A percentile compares a stretch with the other conserved stretches of the same genome.
phyloP scores from a whole-genome alignment of 495 filamentous ascomycete species.

The Cladorrhinum samala region DNA sequence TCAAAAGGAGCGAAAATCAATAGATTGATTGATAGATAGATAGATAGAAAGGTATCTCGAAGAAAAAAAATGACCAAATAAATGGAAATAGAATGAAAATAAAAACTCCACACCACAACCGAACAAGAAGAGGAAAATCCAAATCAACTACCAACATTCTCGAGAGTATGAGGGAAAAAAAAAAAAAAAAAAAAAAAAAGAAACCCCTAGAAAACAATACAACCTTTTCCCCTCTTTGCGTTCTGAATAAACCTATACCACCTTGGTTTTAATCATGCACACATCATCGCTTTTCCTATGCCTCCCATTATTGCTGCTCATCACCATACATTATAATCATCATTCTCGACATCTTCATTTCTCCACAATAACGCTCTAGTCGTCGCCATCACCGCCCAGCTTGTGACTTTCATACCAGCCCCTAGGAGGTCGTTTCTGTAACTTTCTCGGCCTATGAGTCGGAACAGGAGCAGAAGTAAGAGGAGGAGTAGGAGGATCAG shows the following conservation, averaged over 20 bases:
- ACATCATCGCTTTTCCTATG: too few relatives aligned
- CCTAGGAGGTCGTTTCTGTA: slow-evolving; percentile 40
- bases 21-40: too few relatives aligned
- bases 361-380: too few relatives aligned
- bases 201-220: not conserved
- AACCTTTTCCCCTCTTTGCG: too few relatives aligned
- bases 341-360: not conserved
- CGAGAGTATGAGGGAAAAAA: not conserved
- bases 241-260: too few relatives aligned
- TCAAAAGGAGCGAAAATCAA: not conserved
- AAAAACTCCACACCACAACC: slow-evolving; percentile 5
- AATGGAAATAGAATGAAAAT: not conserved
- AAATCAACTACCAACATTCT: not conserved
- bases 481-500: not conserved
- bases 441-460: slow-evolving; percentile 37
- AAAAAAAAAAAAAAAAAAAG: not conserved
- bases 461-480: not conserved
- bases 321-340: too few relatives aligned
- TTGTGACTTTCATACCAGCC: slow-evolving; percentile 26
- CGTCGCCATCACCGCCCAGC: slow-evolving; percentile 11
- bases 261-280: too few relatives aligned
- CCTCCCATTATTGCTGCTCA: too few relatives aligned
- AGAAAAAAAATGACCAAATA: not conserved
- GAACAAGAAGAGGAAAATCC: not conserved
- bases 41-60: not conserved